These are phyloP conservation scores for Diospyros kaki DNA, from an alignment of 148 eudicot species.

Conservation along the genomic window DNA sequence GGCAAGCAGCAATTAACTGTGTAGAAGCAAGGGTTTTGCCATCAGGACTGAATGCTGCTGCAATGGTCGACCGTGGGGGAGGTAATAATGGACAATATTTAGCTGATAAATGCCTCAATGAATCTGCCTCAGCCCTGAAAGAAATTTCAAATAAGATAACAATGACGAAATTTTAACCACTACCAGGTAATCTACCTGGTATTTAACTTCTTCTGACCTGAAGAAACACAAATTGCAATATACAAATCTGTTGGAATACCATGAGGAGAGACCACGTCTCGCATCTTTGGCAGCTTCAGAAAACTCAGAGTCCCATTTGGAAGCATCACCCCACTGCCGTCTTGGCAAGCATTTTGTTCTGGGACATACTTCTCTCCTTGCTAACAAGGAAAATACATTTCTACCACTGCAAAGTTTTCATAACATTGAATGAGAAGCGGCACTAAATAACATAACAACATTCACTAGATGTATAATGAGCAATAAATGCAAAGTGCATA, in stretches of 20 bases:
- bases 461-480: background rate
- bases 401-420: constrained; percentile 27
- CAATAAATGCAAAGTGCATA: background rate
- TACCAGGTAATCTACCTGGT: background rate
- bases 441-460: background rate
- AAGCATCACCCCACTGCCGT: constrained; percentile 43
- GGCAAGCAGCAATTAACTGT: constrained; percentile 45
- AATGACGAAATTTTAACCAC: background rate
- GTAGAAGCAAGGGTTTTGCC: constrained; percentile 78
- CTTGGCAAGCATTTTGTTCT: constrained; percentile 41
- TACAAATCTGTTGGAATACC: constrained; percentile 31
- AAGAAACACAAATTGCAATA: background rate
- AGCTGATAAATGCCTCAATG: constrained; percentile 62
- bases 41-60: constrained; percentile 79
- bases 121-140: constrained; percentile 67
- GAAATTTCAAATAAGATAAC: background rate
- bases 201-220: background rate
- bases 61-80: constrained; percentile 77
- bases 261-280: constrained; percentile 54
- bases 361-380: constrained; percentile 57
- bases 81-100: constrained; percentile 67
- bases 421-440: constrained; percentile 3
- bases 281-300: constrained; percentile 49
- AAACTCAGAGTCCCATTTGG: constrained; percentile 20
- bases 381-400: constrained; percentile 55